A percentile compares a stretch with the other conserved stretches of the same genome.
These are phyloP conservation scores for Arabis hirsuta DNA, from an alignment of 345 rosid genomes.

Conservation along the genomic window DNA sequence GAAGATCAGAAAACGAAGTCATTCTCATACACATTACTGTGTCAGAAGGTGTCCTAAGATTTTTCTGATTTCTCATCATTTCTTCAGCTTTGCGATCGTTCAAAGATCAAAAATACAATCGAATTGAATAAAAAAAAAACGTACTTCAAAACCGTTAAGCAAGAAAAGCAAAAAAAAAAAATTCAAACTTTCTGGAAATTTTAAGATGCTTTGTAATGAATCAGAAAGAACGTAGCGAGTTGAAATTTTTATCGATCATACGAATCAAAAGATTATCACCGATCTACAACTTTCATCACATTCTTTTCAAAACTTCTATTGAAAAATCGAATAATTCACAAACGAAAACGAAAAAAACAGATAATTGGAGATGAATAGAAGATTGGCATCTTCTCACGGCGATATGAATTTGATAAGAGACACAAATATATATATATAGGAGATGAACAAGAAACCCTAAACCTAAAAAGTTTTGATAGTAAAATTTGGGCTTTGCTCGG, in stretches of 20 bases:
- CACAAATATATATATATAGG: constrained; percentile 12
- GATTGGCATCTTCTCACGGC: too few relatives aligned
- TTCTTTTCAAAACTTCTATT: constrained; percentile 9
- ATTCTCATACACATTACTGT: constrained; percentile 60
- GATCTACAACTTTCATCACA: constrained; percentile 43
- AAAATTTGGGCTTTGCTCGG: constrained; percentile 18
- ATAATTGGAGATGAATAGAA: not conserved
- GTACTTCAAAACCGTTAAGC: not conserved
- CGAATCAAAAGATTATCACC: constrained; percentile 37
- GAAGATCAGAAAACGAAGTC: constrained; percentile 53
- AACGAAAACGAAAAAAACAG: not conserved
- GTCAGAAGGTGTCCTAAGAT: constrained; percentile 76
- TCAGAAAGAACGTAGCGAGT: constrained; percentile 52
- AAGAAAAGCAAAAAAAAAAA: not conserved
- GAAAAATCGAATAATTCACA: not conserved
- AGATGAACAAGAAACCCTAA: constrained; percentile 29
- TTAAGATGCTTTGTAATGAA: not conserved
- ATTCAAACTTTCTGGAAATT: not conserved
- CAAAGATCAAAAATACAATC: not conserved
- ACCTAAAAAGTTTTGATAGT: constrained; percentile 27
- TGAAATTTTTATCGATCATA: constrained; percentile 39
- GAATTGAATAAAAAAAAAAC: not conserved
- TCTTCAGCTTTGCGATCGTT: not conserved
- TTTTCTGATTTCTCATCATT: constrained; percentile 52
- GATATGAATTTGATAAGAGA: not conserved